Conservation (phyloP, 2,329 filamentous ascomycete species). For the Sclerotinia spermophila region DNA sequence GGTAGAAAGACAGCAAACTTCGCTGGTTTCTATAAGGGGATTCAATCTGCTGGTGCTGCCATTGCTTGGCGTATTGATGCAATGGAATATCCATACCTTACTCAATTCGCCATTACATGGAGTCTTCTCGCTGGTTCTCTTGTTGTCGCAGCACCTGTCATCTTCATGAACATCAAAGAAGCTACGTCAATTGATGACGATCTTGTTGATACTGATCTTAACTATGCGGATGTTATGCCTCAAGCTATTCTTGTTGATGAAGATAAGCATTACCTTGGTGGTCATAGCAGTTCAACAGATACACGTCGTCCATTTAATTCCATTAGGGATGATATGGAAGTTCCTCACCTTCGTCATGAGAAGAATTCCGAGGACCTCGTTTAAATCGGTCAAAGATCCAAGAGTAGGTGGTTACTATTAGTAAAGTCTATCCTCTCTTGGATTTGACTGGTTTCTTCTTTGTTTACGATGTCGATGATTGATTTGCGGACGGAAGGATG, state of each 20-base stretch:
- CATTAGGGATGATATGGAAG: constrained; percentile 1
- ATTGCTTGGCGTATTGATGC: constrained; percentile 69
- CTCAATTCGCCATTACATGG: constrained; percentile 72
- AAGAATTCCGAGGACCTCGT: background rate
- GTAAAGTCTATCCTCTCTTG: background rate
- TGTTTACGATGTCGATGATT: background rate
- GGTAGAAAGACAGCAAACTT: constrained; percentile 85
- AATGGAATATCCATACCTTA: constrained; percentile 58
- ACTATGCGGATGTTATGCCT: constrained; percentile 59
- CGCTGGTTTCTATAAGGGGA: constrained; percentile 81
- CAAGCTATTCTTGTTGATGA: constrained; percentile 4
- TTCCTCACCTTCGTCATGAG: background rate
- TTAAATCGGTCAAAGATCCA: background rate
- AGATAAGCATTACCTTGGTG: background rate
- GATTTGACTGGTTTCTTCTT: background rate
- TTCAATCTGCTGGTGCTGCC: constrained; percentile 77
- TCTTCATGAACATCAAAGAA: constrained; percentile 73
- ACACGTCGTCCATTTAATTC: background rate
- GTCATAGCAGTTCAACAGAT: background rate
- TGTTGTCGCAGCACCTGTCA: constrained; percentile 70
- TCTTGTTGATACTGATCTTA: constrained; percentile 80
- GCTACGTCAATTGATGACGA: constrained; percentile 75
- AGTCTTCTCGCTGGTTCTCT: constrained; percentile 69
- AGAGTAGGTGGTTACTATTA: background rate
- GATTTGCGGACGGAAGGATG: background rate